A percentile compares a stretch with the other conserved stretches of the same genome.
Conservation (phyloP, 805 yeast genomes). For the Scheffersomyces lignosus region DNA sequence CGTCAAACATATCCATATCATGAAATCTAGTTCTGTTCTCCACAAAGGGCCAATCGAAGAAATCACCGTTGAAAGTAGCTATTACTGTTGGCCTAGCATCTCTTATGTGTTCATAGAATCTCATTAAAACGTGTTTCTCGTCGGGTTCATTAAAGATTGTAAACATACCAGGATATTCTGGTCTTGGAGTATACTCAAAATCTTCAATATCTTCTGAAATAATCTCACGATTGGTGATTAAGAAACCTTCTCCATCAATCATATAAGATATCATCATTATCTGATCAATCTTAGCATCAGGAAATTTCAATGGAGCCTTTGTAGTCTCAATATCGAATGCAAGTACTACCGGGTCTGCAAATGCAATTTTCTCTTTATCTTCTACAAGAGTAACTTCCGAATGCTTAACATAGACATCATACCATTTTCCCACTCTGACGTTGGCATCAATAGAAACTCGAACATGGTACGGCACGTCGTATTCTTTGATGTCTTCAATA, state of each 20-base stretch:
- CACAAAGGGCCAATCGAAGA: constrained; percentile 98
- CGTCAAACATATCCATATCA: constrained; percentile 84
- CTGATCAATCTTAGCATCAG: constrained; percentile 87
- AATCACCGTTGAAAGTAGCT: constrained; percentile 97
- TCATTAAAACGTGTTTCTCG: constrained; percentile 69
- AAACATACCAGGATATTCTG: constrained; percentile 90
- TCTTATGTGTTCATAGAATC: constrained; percentile 87
- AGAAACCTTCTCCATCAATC: constrained; percentile 96
- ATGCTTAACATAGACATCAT: constrained; percentile 66
- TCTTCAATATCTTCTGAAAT: constrained; percentile 94
- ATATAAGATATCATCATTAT: constrained; percentile 99
- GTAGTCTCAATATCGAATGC: constrained; percentile 99
- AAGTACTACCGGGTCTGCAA: constrained; percentile 95
- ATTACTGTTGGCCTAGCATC: constrained; percentile 94
- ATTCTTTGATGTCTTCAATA: constrained; percentile 83
- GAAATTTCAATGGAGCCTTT: constrained; percentile 93
- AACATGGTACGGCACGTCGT: constrained; percentile 95
- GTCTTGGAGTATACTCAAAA: constrained; percentile 96
- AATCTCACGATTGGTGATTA: constrained; percentile 92
- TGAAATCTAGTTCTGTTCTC: constrained; percentile 84
- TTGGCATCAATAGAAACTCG: constrained; percentile 91
- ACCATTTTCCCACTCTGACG: constrained; percentile 95
- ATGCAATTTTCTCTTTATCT: constrained; percentile 75
- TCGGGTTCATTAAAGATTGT: constrained; percentile 87
- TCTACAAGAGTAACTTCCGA: constrained; percentile 57